A percentile compares a stretch with the other conserved stretches of the same genome.
These are phyloP conservation scores for Annona squamosa DNA, from an alignment of 164 flowering plant species.

Conservation along the genomic window DNA sequence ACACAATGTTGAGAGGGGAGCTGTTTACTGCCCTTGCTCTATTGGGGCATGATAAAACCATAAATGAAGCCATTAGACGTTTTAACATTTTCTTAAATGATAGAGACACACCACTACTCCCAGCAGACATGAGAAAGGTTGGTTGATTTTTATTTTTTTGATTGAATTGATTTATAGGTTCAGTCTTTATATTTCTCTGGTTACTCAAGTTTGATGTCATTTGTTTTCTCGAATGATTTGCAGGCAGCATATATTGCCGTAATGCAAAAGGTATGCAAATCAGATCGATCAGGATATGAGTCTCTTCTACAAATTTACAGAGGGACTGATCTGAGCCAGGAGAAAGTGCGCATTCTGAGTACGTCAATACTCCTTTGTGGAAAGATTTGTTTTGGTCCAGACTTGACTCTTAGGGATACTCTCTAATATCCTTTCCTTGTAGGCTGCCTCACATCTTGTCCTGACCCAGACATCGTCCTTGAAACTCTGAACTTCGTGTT, in stretches of 20 bases:
- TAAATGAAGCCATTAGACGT: slow-evolving; percentile 64
- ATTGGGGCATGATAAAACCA: slow-evolving; percentile 66
- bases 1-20: slow-evolving; percentile 95
- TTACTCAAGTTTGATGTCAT: slow-evolving; percentile 1
- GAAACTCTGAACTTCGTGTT: slow-evolving; percentile 50
- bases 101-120: slow-evolving; percentile 67
- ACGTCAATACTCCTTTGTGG: slow-evolving; percentile 2
- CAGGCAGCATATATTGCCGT: slow-evolving; percentile 86
- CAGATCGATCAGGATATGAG: slow-evolving; percentile 69
- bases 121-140: slow-evolving; percentile 36
- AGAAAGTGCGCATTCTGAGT: slow-evolving; percentile 77
- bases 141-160: neutral
- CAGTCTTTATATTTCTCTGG: neutral
- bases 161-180: neutral
- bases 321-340: slow-evolving; percentile 88
- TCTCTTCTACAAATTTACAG: slow-evolving; percentile 72
- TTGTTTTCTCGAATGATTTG: neutral
- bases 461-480: slow-evolving; percentile 12
- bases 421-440: neutral
- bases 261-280: slow-evolving; percentile 52
- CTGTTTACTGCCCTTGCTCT: slow-evolving; percentile 66
- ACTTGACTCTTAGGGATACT: neutral
- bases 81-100: slow-evolving; percentile 68
- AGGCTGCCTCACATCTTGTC: slow-evolving; percentile 13
- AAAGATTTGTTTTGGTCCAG: neutral